Evolutionary conservation across 148 eudicot genomes (phyloP).

Genomic region (Beta vulgaris): DNA sequence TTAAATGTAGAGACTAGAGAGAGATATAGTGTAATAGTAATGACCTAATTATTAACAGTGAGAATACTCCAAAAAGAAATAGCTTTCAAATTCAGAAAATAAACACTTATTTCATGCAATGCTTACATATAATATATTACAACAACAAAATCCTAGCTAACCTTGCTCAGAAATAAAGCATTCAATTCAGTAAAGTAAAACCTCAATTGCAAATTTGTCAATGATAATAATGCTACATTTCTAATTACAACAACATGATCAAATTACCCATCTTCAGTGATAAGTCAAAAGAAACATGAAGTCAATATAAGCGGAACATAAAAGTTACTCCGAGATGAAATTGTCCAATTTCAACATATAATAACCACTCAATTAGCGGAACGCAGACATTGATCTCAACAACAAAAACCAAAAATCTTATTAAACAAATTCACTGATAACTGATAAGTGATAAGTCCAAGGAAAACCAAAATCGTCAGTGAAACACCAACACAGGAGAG

Average conservation of each 20-base stretch:
- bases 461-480: too few species aligned
- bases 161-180: neutral
- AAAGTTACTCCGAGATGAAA: neutral
- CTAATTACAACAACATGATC: neutral
- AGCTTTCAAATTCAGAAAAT: neutral
- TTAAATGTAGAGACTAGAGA: neutral
- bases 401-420: neutral
- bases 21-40: neutral
- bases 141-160: neutral
- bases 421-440: neutral
- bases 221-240: neutral
- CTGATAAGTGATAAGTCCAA: too few species aligned
- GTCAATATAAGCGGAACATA: neutral
- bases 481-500: neutral
- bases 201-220: neutral
- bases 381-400: neutral
- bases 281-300: neutral
- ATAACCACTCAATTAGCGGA: neutral
- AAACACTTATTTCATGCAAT: neutral
- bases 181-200: neutral
- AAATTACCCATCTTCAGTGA: neutral
- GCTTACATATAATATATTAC: neutral
- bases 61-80: neutral
- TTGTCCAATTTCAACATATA: neutral
- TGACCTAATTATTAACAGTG: neutral